Evolutionary conservation across 2,329 filamentous ascomycete species (phyloP).

Genomic region (Aspergillus luchuensis): DNA sequence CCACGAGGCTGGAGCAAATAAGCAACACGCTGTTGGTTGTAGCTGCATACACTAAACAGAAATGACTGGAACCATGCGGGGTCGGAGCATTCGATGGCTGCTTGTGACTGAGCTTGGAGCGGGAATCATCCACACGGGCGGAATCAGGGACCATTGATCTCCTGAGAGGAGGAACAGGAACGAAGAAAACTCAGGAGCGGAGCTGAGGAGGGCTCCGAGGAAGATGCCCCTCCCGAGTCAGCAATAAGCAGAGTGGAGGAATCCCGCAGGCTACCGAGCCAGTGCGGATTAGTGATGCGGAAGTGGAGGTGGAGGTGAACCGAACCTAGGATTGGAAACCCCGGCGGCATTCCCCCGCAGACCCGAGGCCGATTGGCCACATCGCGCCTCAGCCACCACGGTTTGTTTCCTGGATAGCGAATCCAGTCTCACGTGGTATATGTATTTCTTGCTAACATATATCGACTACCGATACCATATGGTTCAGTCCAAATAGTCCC

Average conservation of each 20-base stretch:
- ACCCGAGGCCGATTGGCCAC: background rate
- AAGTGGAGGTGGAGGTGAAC: background rate
- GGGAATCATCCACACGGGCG: background rate
- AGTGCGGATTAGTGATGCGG: background rate
- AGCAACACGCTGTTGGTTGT: background rate
- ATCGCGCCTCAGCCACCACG: background rate
- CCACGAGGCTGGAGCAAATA: background rate
- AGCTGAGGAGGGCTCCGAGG: background rate
- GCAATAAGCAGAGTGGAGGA: background rate
- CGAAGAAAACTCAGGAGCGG: background rate
- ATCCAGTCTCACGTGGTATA: background rate
- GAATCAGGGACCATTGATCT: background rate
- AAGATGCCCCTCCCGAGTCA: background rate
- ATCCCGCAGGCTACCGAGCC: background rate
- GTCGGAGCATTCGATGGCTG: background rate
- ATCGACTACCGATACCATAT: slow-evolving; percentile 1
- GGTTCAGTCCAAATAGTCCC: background rate
- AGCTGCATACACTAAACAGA: background rate
- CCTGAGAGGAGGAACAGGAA: background rate
- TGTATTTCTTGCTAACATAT: background rate
- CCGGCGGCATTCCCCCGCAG: slow-evolving; percentile 18
- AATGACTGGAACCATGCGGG: background rate
- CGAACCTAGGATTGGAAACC: background rate
- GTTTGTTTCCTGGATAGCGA: background rate
- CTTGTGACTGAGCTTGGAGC: background rate